These are phyloP conservation scores for Yamadazyma taylorii DNA, from an alignment of 1,139 yeast species.

Conservation along the genomic window DNA sequence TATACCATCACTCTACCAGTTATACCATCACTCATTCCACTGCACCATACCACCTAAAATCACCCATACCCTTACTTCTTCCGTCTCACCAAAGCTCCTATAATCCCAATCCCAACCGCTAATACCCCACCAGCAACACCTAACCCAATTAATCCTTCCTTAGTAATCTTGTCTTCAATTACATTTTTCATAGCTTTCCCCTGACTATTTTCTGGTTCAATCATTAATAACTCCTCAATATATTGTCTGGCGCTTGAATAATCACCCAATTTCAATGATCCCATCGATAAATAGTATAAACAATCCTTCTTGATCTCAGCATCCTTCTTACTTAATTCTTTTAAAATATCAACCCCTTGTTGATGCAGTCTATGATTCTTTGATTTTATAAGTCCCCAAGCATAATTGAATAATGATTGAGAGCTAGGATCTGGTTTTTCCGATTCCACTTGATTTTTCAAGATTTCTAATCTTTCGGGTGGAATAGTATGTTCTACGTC, in stretches of 20 bases:
- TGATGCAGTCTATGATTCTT: constrained; percentile 60
- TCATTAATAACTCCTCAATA: constrained; percentile 69
- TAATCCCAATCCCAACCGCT: constrained; percentile 75
- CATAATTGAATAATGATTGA: constrained; percentile 88
- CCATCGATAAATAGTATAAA: constrained; percentile 82
- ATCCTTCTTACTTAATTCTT: constrained; percentile 72
- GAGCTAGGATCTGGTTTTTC: constrained; percentile 81
- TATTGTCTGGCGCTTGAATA: constrained; percentile 83
- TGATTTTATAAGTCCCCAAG: constrained; percentile 93
- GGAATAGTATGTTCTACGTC: constrained; percentile 60
- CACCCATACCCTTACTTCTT: constrained; percentile 22
- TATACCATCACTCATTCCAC: too few species aligned
- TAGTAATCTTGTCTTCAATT: constrained; percentile 82
- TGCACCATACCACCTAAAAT: too few species aligned
- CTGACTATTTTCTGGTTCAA: constrained; percentile 84
- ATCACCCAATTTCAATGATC: constrained; percentile 86
- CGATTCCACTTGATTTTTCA: constrained; percentile 73
- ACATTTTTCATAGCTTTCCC: constrained; percentile 68
- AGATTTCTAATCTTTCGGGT: constrained; percentile 69
- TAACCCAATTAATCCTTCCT: constrained; percentile 83
- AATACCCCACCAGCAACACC: constrained; percentile 83
- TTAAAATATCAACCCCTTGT: constrained; percentile 74
- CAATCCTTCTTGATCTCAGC: constrained; percentile 88
- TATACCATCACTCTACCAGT: too few species aligned
- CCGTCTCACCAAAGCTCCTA: constrained; percentile 56